Base-by-base conservation (phyloP, 176 grass and related monocot genomes). In the Saccharum officinarum region DNA sequence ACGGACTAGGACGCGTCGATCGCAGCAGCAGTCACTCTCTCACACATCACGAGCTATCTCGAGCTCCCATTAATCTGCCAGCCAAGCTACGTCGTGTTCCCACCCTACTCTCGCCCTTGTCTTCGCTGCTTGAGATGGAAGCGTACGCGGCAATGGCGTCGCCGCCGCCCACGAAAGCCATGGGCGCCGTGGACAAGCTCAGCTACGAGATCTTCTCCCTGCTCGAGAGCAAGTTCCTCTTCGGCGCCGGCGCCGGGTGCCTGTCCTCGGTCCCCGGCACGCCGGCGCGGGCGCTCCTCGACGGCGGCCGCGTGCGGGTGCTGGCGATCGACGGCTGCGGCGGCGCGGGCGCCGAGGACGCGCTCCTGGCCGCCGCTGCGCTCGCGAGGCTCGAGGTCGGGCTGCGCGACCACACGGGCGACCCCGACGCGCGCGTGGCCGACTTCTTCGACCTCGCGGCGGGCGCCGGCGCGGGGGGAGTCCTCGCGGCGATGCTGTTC, bases 401-500 rank as follows among this genome's bases (percentile, higher is more conserved):
- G 0, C 90, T 97, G 41, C 90, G 88, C 13, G 30, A 52, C 71
- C 52, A 47, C 1, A 31, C 82, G 1, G 91, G 91, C 10, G 83
- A 92, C 57, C 30, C 83, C 0, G 84, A 85, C 23, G 89, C 87
- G 0, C 83, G 87, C 39, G 84, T 94, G 1, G 88, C 92, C 9
- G 90, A 94, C 66, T 97, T 94, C 90, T 97, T 97, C 50, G 94
- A 97, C 81, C 3, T 90, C 8, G 88, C 94, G 0, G 94, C 94
- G 0, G 92, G 94, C 30, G 72, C 92, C 25, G 90, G 92, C 37
- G 85, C 80, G 4, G 92, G 94, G 0, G 90, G 83, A 0, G 85
- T 97, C 28, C 89, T 97, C 4, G 87, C 83, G 2, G 77, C 92
- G 13, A 92, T 94, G 94, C 85, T 97, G 20, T 89, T 97, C 64